Evolutionary conservation across 1,284 basidiomycete species (phyloP).

Genomic region (Malassezia caprae): DNA sequence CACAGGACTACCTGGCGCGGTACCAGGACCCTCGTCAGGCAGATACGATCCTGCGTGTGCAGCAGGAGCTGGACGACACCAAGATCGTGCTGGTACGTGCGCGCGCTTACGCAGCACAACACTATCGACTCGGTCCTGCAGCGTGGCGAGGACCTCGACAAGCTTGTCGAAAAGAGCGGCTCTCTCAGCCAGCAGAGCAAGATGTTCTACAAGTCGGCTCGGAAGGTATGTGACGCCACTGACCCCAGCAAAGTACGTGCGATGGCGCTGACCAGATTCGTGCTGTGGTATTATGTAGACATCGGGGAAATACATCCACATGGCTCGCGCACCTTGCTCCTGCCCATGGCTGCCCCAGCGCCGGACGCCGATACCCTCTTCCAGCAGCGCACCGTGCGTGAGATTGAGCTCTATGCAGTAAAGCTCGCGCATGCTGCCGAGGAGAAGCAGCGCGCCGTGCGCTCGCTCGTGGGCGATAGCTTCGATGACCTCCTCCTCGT

Average conservation of each 20-base stretch:
- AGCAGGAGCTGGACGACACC: constrained; percentile 95
- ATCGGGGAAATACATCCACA: neutral
- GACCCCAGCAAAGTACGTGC: constrained; percentile 15
- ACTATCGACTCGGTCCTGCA: constrained; percentile 96
- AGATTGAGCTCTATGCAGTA: constrained; percentile 24
- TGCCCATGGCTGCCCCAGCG: neutral
- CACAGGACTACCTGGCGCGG: constrained; percentile 72
- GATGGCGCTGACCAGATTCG: constrained; percentile 8
- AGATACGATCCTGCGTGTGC: constrained; percentile 96
- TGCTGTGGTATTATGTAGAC: constrained; percentile 18
- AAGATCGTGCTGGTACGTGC: constrained; percentile 64
- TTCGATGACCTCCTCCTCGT: constrained; percentile 35
- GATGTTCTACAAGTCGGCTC: constrained; percentile 79
- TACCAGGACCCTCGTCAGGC: constrained; percentile 98
- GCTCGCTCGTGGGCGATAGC: constrained; percentile 28
- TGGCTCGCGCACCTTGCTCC: neutral
- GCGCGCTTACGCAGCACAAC: constrained; percentile 59
- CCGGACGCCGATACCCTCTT: constrained; percentile 29
- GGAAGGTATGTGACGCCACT: constrained; percentile 59
- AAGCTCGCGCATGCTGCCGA: constrained; percentile 16
- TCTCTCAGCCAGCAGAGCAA: constrained; percentile 82
- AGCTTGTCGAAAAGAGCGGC: constrained; percentile 87
- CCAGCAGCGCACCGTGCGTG: constrained; percentile 18
- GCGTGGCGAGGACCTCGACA: constrained; percentile 93
- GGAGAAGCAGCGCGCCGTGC: constrained; percentile 25